Evolutionary conservation across 2,329 filamentous ascomycete genomes (phyloP).

Genomic region (Fusarium miscanthi): DNA sequence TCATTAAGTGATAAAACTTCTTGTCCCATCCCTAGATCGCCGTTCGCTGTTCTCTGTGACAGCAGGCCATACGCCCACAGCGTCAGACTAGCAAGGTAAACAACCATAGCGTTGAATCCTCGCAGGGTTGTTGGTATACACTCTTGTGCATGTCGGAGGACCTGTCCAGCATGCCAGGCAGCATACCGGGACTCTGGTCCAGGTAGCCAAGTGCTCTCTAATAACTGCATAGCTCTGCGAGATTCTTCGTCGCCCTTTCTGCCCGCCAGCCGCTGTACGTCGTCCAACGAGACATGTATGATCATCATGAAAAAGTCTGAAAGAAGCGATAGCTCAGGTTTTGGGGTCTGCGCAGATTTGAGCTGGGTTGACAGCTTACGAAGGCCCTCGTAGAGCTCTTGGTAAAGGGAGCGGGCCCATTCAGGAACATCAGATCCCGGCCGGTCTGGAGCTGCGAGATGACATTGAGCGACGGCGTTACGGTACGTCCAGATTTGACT

Average conservation of each 20-base stretch:
- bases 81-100: constrained; percentile 40
- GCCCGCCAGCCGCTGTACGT: constrained; percentile 36
- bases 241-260: constrained; percentile 40
- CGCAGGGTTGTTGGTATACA: constrained; percentile 32
- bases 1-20: constrained; percentile 35
- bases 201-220: constrained; percentile 33
- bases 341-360: constrained; percentile 7
- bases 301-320: constrained; percentile 44
- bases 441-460: constrained; percentile 6
- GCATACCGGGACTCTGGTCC: constrained; percentile 37
- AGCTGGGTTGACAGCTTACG: constrained; percentile 30
- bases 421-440: constrained; percentile 19
- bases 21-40: constrained; percentile 6
- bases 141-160: constrained; percentile 37
- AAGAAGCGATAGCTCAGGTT: constrained; percentile 32
- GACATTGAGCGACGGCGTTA: constrained; percentile 28
- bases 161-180: constrained; percentile 42
- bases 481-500: constrained; percentile 43
- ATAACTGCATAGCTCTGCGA: constrained; percentile 17
- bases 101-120: constrained; percentile 40
- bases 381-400: constrained; percentile 38
- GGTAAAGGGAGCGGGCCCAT: constrained; percentile 37
- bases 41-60: constrained; percentile 13
- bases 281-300: constrained; percentile 39
- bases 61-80: constrained; percentile 39